phyloP scores from a whole-genome alignment of 257 asterid genomes.

The Solanum sejunctum region DNA sequence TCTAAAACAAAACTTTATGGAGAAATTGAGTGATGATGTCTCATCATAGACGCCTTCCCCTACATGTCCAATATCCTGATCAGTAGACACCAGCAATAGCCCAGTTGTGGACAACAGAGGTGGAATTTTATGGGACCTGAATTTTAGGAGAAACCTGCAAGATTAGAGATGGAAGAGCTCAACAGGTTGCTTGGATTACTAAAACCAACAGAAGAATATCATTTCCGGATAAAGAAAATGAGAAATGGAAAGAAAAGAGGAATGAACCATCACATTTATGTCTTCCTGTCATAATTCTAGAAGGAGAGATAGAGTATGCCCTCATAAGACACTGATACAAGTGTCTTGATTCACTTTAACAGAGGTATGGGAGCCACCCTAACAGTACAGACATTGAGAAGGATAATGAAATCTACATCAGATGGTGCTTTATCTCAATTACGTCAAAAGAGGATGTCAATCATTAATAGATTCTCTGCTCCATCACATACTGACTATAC shows the following conservation, averaged over 20 bases:
- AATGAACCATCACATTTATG: background rate
- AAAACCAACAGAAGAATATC: background rate
- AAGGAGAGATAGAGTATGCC: background rate
- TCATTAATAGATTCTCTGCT: background rate
- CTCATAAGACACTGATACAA: background rate
- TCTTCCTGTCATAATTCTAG: background rate
- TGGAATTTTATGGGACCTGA: background rate
- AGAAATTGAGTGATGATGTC: background rate
- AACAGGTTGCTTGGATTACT: background rate
- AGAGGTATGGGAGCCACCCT: background rate
- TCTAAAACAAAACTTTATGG: background rate
- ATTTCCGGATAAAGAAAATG: background rate
- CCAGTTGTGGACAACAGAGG: background rate
- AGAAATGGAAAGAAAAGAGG: background rate
- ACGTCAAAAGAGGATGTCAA: background rate
- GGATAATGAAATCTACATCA: background rate
- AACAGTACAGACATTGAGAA: background rate
- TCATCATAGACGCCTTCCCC: background rate
- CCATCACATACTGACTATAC: background rate
- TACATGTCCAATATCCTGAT: background rate
- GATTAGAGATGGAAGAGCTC: background rate
- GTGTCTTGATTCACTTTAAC: background rate
- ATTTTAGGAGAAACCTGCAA: background rate
- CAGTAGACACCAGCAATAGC: background rate
- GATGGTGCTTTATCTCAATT: background rate